Conservation (phyloP, 768 basidiomycete genomes). For the Paxillus involutus region DNA sequence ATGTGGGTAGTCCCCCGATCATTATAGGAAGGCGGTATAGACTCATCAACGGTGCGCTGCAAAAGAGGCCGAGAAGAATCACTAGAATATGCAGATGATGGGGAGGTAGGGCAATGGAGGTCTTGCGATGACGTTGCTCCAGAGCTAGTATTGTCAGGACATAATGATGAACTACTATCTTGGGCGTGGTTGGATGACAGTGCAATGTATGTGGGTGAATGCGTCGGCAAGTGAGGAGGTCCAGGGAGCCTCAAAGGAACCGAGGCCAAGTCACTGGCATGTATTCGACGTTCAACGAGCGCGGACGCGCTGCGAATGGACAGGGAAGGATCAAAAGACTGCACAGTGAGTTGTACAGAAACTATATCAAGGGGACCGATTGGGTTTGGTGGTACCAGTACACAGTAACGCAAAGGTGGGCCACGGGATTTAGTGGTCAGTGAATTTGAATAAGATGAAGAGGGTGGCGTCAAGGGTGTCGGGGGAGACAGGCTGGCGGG, state of each 20-base stretch:
- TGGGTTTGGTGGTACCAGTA: slow-evolving; percentile 54
- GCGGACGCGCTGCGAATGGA: slow-evolving; percentile 63
- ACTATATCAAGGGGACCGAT: slow-evolving; percentile 75
- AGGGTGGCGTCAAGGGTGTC: slow-evolving; percentile 34
- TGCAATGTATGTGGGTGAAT: slow-evolving; percentile 20
- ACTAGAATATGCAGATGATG: slow-evolving; percentile 23
- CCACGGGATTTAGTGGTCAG: slow-evolving; percentile 55
- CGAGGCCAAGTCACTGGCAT: slow-evolving; percentile 44
- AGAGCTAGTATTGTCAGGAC: slow-evolving; percentile 6
- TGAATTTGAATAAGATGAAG: slow-evolving; percentile 38
- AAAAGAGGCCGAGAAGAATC: slow-evolving; percentile 28
- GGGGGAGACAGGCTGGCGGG: slow-evolving; percentile 41
- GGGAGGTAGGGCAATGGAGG: slow-evolving; percentile 14
- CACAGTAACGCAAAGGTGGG: slow-evolving; percentile 57
- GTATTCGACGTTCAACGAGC: slow-evolving; percentile 71
- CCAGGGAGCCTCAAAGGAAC: slow-evolving; percentile 22
- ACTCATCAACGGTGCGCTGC: slow-evolving; percentile 15
- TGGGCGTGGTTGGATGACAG: slow-evolving; percentile 28
- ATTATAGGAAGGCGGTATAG: slow-evolving; percentile 6
- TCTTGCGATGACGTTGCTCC: slow-evolving; percentile 18
- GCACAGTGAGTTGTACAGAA: slow-evolving; percentile 60
- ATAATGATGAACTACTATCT: slow-evolving; percentile 14
- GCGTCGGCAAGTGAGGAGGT: slow-evolving; percentile 16
- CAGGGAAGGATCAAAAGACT: slow-evolving; percentile 56
- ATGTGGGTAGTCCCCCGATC: slow-evolving; percentile 44